phyloP scores from a whole-genome alignment of 345 rosid genomes.

The Moringa oleifera region DNA sequence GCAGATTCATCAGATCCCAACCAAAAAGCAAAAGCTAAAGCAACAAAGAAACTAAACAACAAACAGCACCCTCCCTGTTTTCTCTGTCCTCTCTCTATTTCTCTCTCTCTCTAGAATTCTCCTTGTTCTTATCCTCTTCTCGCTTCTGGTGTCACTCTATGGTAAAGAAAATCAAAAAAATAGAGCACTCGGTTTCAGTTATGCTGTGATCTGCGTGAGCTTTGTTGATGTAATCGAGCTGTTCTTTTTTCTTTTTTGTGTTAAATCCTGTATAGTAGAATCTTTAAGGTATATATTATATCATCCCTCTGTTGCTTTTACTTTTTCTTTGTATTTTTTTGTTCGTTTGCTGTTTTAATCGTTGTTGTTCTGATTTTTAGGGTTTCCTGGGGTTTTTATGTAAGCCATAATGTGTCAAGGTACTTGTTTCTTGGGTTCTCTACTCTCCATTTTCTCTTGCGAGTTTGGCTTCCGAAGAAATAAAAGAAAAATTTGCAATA shows the following conservation, averaged over 20 bases:
- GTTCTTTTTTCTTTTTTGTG: not conserved
- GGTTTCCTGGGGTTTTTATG: not conserved
- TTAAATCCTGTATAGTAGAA: not conserved
- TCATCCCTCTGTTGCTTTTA: not conserved
- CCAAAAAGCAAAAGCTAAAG: conserved; percentile 15
- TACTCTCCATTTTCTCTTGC: conserved; percentile 15
- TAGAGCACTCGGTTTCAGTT: not conserved
- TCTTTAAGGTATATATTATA: conserved; percentile 18
- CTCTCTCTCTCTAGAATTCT: conserved; percentile 15
- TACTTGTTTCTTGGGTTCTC: conserved; percentile 8
- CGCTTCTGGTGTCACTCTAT: conserved; percentile 1
- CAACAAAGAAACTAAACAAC: conserved; percentile 14
- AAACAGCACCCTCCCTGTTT: conserved; percentile 2
- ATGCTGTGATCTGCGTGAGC: not conserved
- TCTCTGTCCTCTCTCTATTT: not conserved
- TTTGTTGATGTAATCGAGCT: conserved; percentile 7
- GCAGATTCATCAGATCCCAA: conserved; percentile 41
- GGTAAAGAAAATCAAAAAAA: conserved; percentile 11
- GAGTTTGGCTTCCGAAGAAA: conserved; percentile 21
- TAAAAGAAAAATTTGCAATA: not conserved
- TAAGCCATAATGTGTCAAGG: not conserved
- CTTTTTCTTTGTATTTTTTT: not conserved
- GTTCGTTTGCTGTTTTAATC: not conserved
- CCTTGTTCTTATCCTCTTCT: conserved; percentile 21
- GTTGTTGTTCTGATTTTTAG: conserved; percentile 1